phyloP scores from a whole-genome alignment of 176 grass and related monocot genomes.

The Carex cristatella region DNA sequence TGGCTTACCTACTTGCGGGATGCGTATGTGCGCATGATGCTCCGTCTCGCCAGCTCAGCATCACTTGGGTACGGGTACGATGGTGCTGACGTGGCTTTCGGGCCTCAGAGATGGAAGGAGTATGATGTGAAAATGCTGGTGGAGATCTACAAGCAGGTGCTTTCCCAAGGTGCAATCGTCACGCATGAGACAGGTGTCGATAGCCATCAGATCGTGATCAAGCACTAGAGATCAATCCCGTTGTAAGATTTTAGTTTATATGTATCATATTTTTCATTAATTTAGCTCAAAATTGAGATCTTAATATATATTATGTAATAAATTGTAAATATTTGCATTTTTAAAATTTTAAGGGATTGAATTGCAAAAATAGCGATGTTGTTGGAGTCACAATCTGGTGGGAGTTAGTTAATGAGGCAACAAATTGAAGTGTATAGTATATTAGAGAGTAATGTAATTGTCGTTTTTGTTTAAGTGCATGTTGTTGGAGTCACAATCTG shows the following conservation, averaged over 20 bases:
- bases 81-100: slow-evolving; percentile 18
- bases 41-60: slow-evolving; percentile 40
- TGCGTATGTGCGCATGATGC: slow-evolving; percentile 64
- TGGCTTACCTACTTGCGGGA: slow-evolving; percentile 40
- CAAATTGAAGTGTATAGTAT: too few relatives aligned
- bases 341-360: too few relatives aligned
- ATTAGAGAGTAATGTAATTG: too few relatives aligned
- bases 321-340: not conserved
- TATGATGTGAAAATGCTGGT: slow-evolving; percentile 57
- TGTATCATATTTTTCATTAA: not conserved
- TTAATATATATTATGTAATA: too few relatives aligned
- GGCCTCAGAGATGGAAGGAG: slow-evolving; percentile 36
- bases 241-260: not conserved
- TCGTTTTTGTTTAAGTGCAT: too few relatives aligned
- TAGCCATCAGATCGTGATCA: not conserved
- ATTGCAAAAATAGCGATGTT: too few relatives aligned
- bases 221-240: not conserved
- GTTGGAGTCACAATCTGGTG: too few relatives aligned
- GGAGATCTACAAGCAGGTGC: slow-evolving; percentile 50
- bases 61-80: slow-evolving; percentile 25
- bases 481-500: too few relatives aligned
- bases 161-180: slow-evolving; percentile 21
- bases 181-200: not conserved
- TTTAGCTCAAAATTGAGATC: not conserved
- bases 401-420: too few relatives aligned